Conservation (phyloP, 192 early-diverging fungal species). For the Kickxella alabastrina region DNA sequence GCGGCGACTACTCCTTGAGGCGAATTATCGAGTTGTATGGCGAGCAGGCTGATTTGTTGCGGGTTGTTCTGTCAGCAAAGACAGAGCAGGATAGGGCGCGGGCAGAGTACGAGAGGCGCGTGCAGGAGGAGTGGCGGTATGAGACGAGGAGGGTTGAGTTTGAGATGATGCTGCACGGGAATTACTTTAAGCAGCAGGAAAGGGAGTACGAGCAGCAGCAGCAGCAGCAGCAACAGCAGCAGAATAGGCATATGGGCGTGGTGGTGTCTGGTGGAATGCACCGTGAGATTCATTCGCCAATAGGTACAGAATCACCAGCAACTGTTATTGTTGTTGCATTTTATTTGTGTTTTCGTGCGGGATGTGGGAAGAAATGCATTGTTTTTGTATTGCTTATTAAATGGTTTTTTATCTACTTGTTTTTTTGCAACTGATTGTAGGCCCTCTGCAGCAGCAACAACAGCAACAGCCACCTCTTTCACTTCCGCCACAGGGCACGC, state of each 20-base stretch:
- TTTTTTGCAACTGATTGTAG: too few relatives aligned
- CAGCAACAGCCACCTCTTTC: constrained; percentile 8
- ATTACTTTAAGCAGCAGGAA: constrained; percentile 46
- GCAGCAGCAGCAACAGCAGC: constrained; percentile 25
- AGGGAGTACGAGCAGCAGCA: constrained; percentile 20
- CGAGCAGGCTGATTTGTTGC: constrained; percentile 40
- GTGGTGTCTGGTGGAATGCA: constrained; percentile 13
- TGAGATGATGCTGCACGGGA: constrained; percentile 48
- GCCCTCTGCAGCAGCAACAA: constrained; percentile 17
- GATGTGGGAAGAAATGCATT: too few relatives aligned
- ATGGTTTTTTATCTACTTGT: too few relatives aligned
- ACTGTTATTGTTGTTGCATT: background rate
- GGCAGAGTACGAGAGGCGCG: constrained; percentile 42
- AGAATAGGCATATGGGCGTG: constrained; percentile 11
- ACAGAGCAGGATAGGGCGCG: constrained; percentile 44
- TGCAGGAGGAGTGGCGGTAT: constrained; percentile 47
- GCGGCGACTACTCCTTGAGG: constrained; percentile 20
- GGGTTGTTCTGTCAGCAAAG: constrained; percentile 43
- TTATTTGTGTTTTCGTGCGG: too few relatives aligned
- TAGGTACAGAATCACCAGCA: constrained; percentile 47
- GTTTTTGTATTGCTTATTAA: background rate
- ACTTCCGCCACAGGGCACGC: constrained; percentile 8
- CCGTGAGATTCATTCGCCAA: constrained; percentile 41
- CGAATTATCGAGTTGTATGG: constrained; percentile 41
- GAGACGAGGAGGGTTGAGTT: constrained; percentile 47